Percentiles rank a stretch among this genome's conserved stretches.
These are phyloP conservation scores for Jaapia argillacea DNA, from an alignment of 768 basidiomycete genomes.

Conservation along the genomic window DNA sequence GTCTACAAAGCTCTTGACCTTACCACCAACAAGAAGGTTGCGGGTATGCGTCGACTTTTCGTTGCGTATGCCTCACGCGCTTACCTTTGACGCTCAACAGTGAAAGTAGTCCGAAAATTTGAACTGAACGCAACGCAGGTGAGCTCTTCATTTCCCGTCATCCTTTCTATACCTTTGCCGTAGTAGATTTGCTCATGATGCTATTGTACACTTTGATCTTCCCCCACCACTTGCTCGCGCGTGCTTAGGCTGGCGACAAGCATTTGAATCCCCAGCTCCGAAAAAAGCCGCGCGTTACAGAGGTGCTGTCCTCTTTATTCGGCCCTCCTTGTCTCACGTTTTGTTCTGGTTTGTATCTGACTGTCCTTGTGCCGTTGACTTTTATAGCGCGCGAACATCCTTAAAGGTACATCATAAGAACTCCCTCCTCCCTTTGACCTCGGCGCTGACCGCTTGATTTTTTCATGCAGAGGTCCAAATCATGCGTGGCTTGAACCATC, in stretches of 20 bases:
- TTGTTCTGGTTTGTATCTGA: background rate
- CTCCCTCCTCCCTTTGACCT: background rate
- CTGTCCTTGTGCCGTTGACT: slow-evolving; percentile 3
- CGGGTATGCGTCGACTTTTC: slow-evolving; percentile 37
- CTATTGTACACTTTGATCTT: slow-evolving; percentile 8
- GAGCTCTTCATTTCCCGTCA: slow-evolving; percentile 24
- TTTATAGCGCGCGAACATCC: slow-evolving; percentile 86
- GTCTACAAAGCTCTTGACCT: slow-evolving; percentile 89
- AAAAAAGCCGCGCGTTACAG: slow-evolving; percentile 95
- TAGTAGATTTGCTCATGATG: slow-evolving; percentile 13
- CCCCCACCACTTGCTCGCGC: no score
- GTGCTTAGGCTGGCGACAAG: slow-evolving; percentile 76
- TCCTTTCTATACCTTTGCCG: slow-evolving; percentile 18
- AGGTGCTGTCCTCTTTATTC: slow-evolving; percentile 50
- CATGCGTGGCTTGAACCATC: slow-evolving; percentile 91
- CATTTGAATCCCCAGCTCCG: slow-evolving; percentile 92
- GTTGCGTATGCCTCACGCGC: slow-evolving; percentile 12
- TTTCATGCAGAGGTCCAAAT: slow-evolving; percentile 83
- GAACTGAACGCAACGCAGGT: slow-evolving; percentile 90
- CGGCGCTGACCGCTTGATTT: background rate
- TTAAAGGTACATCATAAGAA: slow-evolving; percentile 79
- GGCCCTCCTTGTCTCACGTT: background rate
- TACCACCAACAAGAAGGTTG: slow-evolving; percentile 66
- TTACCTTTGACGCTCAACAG: slow-evolving; percentile 23
- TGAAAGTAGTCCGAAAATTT: slow-evolving; percentile 92